phyloP scores from a whole-genome alignment of 805 yeast genomes.

The Osmozyma mogii region DNA sequence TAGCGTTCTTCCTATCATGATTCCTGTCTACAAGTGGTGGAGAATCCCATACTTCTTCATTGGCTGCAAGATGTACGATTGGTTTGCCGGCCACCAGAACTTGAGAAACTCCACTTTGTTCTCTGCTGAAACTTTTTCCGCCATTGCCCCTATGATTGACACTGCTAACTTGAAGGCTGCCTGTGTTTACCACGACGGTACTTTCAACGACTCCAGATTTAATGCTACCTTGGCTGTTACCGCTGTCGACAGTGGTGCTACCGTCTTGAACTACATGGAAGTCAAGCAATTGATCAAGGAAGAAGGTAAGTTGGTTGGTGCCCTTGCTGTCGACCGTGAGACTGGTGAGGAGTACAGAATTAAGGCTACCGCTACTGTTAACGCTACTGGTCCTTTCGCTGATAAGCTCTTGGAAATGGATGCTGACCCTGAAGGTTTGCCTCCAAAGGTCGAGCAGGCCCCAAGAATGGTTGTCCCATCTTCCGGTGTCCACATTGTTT shows the following conservation, averaged over 20 bases:
- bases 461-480: slow-evolving; percentile 91
- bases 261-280: slow-evolving; percentile 79
- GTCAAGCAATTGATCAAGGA: slow-evolving; percentile 71
- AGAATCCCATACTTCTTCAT: slow-evolving; percentile 89
- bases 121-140: slow-evolving; percentile 56
- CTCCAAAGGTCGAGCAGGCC: slow-evolving; percentile 41
- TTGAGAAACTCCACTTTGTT: slow-evolving; percentile 70
- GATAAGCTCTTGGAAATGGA: slow-evolving; percentile 86
- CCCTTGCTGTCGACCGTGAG: slow-evolving; percentile 63
- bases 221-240: slow-evolving; percentile 79
- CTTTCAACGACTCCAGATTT: slow-evolving; percentile 89
- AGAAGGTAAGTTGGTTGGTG: slow-evolving; percentile 61
- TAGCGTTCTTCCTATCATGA: slow-evolving; percentile 81
- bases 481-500: slow-evolving; percentile 85
- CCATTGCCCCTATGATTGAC: slow-evolving; percentile 82
- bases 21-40: slow-evolving; percentile 96
- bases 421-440: slow-evolving; percentile 54
- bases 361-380: slow-evolving; percentile 67
- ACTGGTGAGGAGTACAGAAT: slow-evolving; percentile 56
- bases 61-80: slow-evolving; percentile 87
- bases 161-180: slow-evolving; percentile 76
- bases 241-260: slow-evolving; percentile 83
- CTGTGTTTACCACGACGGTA: slow-evolving; percentile 90
- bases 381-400: slow-evolving; percentile 93
- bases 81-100: slow-evolving; percentile 87